Percentiles rank a stretch among this genome's conserved stretches.
These are phyloP conservation scores for Uncinocarpus reesii DNA, from an alignment of 2,329 filamentous ascomycete species.

Conservation along the genomic window DNA sequence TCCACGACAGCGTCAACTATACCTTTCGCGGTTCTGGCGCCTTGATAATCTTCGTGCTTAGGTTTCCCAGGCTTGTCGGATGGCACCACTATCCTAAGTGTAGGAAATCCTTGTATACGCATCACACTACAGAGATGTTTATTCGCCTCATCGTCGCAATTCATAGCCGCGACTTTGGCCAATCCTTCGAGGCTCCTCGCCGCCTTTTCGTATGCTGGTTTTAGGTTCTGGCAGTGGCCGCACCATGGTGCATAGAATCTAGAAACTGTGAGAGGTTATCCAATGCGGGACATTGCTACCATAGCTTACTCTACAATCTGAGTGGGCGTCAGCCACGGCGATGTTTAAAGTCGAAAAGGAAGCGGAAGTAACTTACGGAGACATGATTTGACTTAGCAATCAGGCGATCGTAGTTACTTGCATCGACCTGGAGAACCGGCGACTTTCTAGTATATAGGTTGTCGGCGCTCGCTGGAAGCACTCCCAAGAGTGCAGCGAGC, in stretches of 20 bases:
- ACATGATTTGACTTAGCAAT: slow-evolving; percentile 87
- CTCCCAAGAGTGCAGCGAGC: slow-evolving; percentile 53
- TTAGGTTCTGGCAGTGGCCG: slow-evolving; percentile 90
- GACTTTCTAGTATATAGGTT: slow-evolving; percentile 78
- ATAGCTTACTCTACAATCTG: slow-evolving; percentile 45
- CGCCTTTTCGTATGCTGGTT: slow-evolving; percentile 90
- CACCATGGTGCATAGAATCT: slow-evolving; percentile 98
- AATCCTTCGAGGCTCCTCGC: slow-evolving; percentile 82
- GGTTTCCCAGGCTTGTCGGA: slow-evolving; percentile 72
- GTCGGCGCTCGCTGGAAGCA: slow-evolving; percentile 51
- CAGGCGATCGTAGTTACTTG: slow-evolving; percentile 66
- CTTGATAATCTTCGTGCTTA: slow-evolving; percentile 81
- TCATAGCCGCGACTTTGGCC: slow-evolving; percentile 85
- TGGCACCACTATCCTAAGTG: slow-evolving; percentile 83
- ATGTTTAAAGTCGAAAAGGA: not conserved
- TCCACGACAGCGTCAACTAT: slow-evolving; percentile 79
- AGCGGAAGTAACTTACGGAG: slow-evolving; percentile 52
- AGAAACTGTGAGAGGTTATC: slow-evolving; percentile 12
- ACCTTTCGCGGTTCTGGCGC: slow-evolving; percentile 67
- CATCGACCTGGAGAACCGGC: slow-evolving; percentile 71
- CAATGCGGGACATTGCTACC: not conserved
- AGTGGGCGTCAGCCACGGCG: slow-evolving; percentile 16
- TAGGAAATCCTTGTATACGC: slow-evolving; percentile 90
- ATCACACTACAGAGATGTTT: slow-evolving; percentile 76
- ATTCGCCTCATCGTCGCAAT: slow-evolving; percentile 90